Base-by-base conservation (phyloP, 495 filamentous ascomycete species). In the Clohesyomyces aquaticus region DNA sequence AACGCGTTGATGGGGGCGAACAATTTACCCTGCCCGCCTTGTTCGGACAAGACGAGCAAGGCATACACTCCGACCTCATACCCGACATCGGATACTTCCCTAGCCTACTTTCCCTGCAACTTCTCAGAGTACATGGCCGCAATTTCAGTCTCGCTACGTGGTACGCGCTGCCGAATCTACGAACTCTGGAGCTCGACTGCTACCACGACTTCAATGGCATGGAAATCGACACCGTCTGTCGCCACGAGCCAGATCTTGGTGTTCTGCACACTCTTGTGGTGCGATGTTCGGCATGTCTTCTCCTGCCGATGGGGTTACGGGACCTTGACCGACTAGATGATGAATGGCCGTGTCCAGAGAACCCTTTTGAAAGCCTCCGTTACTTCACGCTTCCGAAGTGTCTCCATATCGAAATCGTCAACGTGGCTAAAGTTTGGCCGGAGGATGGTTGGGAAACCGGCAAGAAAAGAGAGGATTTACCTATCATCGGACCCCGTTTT, bases 211-310 rank as follows among this genome's bases (percentile, higher is more conserved):
- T 41, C n/a, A 9, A 41, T 9, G 35, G 35, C 35, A 41, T n/a
- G 35, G 9, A 41, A n/a, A 41, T 41, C 35, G 35, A 41, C 35
- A 41, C 35, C 9, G 9, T 9, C 9, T 9, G n/a, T 9, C 35
- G n/a, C 35, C 35, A 41, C 35, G 35, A 41, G 35, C 35, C 35
- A n/a, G 35, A 41, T n/a, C 35, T 41, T n/a, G 35, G n/a, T n/a
- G 35, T 41, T 41, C 35, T 41, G 9, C 35, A 41, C 35, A 41
- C 35, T 9, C 35, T 41, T 9, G 9, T 41, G n/a, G 35, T 41
- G 35, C 35, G 35, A 41, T 41, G 35, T n/a, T 41, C 35, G 9
- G n/a, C n/a, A n/a, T 41, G 35, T 41, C 35, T 41, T n/a, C n/a
- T 41, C 9, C 35, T 9, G 35, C 35, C 35, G n/a, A n/a, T n/a